Conservation (phyloP, 2,329 filamentous ascomycete genomes). For the Thyridium curvatum region DNA sequence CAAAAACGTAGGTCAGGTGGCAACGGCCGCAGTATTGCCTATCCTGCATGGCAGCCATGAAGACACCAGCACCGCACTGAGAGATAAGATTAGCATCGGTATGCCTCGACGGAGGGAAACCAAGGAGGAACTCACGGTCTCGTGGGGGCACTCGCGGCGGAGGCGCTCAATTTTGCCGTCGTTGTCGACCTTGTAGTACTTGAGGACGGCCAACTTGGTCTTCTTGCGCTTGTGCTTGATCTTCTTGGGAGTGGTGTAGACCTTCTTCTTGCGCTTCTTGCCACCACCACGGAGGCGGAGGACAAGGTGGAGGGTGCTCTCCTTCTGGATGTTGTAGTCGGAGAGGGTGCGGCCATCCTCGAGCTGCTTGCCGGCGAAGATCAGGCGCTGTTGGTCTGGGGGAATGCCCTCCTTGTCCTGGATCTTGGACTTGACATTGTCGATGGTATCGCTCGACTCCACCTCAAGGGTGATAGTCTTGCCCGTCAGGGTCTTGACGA, state of each 20-base stretch:
- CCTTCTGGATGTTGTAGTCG: slow-evolving; percentile 99
- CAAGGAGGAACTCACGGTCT: slow-evolving; percentile 59
- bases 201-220: slow-evolving; percentile 99
- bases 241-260: slow-evolving; percentile 99
- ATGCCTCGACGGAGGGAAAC: neutral
- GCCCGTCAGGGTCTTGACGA: slow-evolving; percentile 87
- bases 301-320: slow-evolving; percentile 96
- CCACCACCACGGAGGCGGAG: slow-evolving; percentile 96
- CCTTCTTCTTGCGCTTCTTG: slow-evolving; percentile 99
- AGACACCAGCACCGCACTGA: slow-evolving; percentile 98
- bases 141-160: slow-evolving; percentile 90
- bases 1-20: slow-evolving; percentile 69
- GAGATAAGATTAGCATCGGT: slow-evolving; percentile 24
- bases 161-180: slow-evolving; percentile 99
- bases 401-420: slow-evolving; percentile 99
- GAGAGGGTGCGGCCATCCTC: slow-evolving; percentile 98
- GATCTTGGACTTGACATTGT: slow-evolving; percentile 99
- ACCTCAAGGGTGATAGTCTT: slow-evolving; percentile 99
- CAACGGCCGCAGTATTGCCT: slow-evolving; percentile 89
- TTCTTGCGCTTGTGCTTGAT: slow-evolving; percentile 99
- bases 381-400: slow-evolving; percentile 97
- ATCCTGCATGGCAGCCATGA: slow-evolving; percentile 99
- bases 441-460: slow-evolving; percentile 98
- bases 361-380: slow-evolving; percentile 99
- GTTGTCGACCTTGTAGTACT: slow-evolving; percentile 99